Evolutionary conservation across 148 eudicot genomes (phyloP), one percentile per base, ranked within the genome.

Genomic region (Pouteria glomerata): DNA sequence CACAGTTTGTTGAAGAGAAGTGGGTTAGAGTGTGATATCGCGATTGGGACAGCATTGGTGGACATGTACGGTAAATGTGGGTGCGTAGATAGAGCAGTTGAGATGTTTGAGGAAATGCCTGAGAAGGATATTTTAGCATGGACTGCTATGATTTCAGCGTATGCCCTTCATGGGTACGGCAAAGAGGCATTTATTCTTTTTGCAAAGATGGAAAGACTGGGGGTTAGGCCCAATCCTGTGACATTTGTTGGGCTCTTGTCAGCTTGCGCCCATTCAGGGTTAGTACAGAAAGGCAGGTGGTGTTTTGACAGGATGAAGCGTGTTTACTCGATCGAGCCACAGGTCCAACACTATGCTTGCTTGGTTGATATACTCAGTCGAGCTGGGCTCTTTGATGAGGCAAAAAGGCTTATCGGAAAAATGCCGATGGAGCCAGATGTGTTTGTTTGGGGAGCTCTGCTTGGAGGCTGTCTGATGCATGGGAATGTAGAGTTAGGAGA

Each of bases 51-150:
- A 30, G 91, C 93, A 11, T 76, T 92, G 60, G 85, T 92, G 57
- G 89, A 90, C 75, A 90, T 88, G 91, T 92, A 92, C 63, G 98
- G 91, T 23, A 92, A 92, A 73, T 86, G 91, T 59, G 98, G 98
- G 66, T 73, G 72, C 47, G 82, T 90, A 57, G 82, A 77, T 27
- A 82, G 63, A 75, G 96, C 96, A n/a, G 39, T 78, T 51, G 72
- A 82, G 68, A 80, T 85, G 26, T 92, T 92, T 42, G 78, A 59
- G 29, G 74, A 68, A 48, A 81, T 88, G 85, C 78, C 71, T 0
- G 63, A 63, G 23, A 92, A 85, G 82, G 98, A 92, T 80, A 83
- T 90, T 74, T 61, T 88, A 61, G 85, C 98, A 8, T 90, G 98
- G 98, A 90, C 96, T 0, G 88, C 96, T 60, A 92, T 92, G 96